Evolutionary conservation across 768 basidiomycete species (phyloP).

Genomic region (Suillus clintonianus): DNA sequence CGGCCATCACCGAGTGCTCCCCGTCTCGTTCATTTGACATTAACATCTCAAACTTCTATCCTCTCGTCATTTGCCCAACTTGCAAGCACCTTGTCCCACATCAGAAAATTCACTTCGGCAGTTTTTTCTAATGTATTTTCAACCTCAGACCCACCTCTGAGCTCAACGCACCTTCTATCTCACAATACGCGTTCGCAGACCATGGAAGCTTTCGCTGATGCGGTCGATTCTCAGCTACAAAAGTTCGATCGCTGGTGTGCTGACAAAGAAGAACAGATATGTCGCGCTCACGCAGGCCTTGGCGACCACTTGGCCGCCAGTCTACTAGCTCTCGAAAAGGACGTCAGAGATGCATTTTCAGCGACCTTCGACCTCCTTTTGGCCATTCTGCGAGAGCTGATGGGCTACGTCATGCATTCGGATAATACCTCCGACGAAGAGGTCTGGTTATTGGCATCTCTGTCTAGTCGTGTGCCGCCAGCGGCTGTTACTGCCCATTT

Average conservation of each 20-base stretch:
- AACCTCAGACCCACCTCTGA: constrained; percentile 20
- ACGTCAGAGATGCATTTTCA: constrained; percentile 56
- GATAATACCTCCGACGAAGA: constrained; percentile 27
- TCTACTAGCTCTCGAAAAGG: constrained; percentile 64
- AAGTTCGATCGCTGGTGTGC: constrained; percentile 73
- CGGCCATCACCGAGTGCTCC: constrained; percentile 58
- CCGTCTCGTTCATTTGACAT: constrained; percentile 66
- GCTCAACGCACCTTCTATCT: constrained; percentile 22
- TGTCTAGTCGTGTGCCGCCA: constrained; percentile 45
- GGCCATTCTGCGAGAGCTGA: constrained; percentile 43
- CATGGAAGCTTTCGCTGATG: constrained; percentile 82
- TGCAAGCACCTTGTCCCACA: constrained; percentile 61
- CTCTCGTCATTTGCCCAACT: constrained; percentile 55
- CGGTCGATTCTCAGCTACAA: constrained; percentile 60
- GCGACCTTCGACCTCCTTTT: constrained; percentile 59
- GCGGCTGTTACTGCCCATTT: constrained; percentile 57
- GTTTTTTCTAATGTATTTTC: constrained; percentile 41
- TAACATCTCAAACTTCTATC: constrained; percentile 65
- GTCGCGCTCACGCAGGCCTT: constrained; percentile 53
- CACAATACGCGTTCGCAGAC: constrained; percentile 48
- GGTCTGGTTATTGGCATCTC: constrained; percentile 43
- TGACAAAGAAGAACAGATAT: constrained; percentile 63
- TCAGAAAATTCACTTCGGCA: constrained; percentile 60
- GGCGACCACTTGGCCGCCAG: constrained; percentile 52
- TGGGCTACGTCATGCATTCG: constrained; percentile 31